A percentile compares a stretch with the other conserved stretches of the same genome.
Evolutionary conservation across 2,329 filamentous ascomycete species (phyloP).

Genomic region (Phialophora tarda): DNA sequence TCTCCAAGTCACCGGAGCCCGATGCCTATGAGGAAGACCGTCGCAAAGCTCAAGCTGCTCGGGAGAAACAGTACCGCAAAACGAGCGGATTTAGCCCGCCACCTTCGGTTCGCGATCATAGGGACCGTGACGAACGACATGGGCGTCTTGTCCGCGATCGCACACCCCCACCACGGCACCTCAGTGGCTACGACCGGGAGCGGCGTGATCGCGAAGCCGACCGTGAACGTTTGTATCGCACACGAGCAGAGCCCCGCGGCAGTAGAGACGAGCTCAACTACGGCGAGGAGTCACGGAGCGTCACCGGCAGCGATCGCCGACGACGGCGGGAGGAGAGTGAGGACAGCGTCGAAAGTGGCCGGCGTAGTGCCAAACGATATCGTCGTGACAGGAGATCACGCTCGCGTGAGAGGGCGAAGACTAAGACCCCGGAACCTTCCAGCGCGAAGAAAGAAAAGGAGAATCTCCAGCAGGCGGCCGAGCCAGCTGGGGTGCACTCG

Average conservation of each 20-base stretch:
- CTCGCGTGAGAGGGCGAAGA: constrained; percentile 61
- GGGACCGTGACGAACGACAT: constrained; percentile 46
- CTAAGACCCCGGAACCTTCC: constrained; percentile 52
- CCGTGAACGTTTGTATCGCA: constrained; percentile 82
- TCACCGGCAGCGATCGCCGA: constrained; percentile 67
- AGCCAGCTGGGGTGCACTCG: constrained; percentile 71
- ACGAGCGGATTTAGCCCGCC: constrained; percentile 66
- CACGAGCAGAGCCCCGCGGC: constrained; percentile 77
- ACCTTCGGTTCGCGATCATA: constrained; percentile 47
- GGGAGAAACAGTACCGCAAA: constrained; percentile 92
- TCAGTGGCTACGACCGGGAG: constrained; percentile 74
- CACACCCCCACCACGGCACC: constrained; percentile 42
- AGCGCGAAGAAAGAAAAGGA: constrained; percentile 41
- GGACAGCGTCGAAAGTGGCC: constrained; percentile 63
- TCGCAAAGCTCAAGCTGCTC: constrained; percentile 88
- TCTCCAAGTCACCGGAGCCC: constrained; percentile 85
- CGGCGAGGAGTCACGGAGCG: constrained; percentile 69
- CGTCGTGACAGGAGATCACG: constrained; percentile 48
- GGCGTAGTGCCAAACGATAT: constrained; percentile 62
- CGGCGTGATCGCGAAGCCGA: constrained; percentile 87
- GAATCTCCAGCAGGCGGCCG: constrained; percentile 47
- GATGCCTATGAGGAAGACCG: constrained; percentile 96
- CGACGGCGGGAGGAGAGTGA: constrained; percentile 77
- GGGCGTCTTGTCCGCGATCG: constrained; percentile 47
- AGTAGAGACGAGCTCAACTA: constrained; percentile 90